These are phyloP conservation scores for Tubosaeta sp. DNA, from an alignment of 768 basidiomycete genomes.

Conservation along the genomic window DNA sequence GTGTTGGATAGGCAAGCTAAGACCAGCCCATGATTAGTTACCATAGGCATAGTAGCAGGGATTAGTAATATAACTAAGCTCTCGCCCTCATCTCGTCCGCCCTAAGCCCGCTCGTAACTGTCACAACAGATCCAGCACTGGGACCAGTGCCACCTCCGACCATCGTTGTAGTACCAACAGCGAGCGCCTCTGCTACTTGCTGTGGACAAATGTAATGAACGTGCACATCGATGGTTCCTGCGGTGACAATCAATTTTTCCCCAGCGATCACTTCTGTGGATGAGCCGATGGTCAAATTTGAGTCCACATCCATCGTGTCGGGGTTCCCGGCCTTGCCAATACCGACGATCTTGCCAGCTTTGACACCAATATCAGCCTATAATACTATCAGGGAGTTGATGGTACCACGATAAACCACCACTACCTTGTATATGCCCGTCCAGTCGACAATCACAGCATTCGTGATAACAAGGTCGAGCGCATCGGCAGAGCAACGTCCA, in stretches of 20 bases:
- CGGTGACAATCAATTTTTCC: conserved; percentile 90
- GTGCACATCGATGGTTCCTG: conserved; percentile 90
- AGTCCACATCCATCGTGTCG: conserved; percentile 83
- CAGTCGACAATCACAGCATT: conserved; percentile 94
- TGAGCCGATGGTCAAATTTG: conserved; percentile 75
- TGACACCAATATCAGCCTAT: conserved; percentile 94
- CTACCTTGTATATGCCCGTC: conserved; percentile 91
- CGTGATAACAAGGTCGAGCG: conserved; percentile 90
- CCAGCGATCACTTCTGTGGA: conserved; percentile 96
- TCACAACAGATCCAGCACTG: conserved; percentile 75
- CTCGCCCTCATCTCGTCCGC: no score
- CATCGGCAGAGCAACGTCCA: conserved; percentile 57
- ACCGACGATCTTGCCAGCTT: conserved; percentile 72
- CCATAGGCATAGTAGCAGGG: no score
- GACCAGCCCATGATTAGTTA: no score
- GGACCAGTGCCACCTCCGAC: conserved; percentile 97
- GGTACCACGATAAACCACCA: not conserved
- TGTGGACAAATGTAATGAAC: conserved; percentile 96
- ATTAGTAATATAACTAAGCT: no score
- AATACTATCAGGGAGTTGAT: conserved; percentile 2
- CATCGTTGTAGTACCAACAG: conserved; percentile 85
- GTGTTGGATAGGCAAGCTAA: no score
- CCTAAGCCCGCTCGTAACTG: no score
- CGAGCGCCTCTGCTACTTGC: conserved; percentile 80
- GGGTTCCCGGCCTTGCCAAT: conserved; percentile 99